Evolutionary conservation across 2,329 filamentous ascomycete genomes (phyloP), one percentile per base, ranked within the genome.

Genomic region (Tolypocladium nubicola): DNA sequence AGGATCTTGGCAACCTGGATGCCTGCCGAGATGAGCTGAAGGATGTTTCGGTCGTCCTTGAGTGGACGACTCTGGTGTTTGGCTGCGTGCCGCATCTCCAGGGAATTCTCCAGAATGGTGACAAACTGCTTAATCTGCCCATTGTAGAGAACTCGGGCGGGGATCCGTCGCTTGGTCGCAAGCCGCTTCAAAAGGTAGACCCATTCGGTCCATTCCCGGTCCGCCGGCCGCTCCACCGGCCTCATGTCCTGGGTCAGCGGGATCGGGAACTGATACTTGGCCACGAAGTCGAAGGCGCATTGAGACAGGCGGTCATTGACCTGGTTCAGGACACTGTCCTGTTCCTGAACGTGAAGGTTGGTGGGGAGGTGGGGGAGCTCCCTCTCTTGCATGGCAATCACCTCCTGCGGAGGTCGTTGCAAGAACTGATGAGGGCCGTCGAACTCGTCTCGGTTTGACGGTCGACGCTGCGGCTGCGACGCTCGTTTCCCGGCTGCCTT

Each of bases 61-160:
- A 92, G 79, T 23, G 89, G 88, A 60, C 90, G 83, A 62, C 85
- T 88, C 73, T 92, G 88, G 73, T 92, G 87, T 60, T 90, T 91
- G 53, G 89, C 87, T 59, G 88, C 88, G 71, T 93, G 89, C 61
- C 89, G 81, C 88, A 92, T 92, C 75, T 93, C 89, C 66, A 95
- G 77, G 53, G 88, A 92, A 73, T 94, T 95, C 69, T 95, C 90
- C 65, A 95, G 75, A 37, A 94, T 88, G 47, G 90, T 94, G 62
- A 94, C 88, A 71, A 95, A 85, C 72, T 94, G 89, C 75, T 93
- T 94, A 74, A 95, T 95, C 74, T 95, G 90, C 59, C 89, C 88
- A 70, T 94, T 89, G 76, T 93, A 94, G 49, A 95, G 77, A 23
- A 94, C 88, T 57, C 89, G 80, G 52, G 90, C 88, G 7, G 90